Evolutionary conservation across 805 yeast genomes (phyloP), one percentile per base, ranked within the genome.

Genomic region (Wickerhamiella kazuoi): DNA sequence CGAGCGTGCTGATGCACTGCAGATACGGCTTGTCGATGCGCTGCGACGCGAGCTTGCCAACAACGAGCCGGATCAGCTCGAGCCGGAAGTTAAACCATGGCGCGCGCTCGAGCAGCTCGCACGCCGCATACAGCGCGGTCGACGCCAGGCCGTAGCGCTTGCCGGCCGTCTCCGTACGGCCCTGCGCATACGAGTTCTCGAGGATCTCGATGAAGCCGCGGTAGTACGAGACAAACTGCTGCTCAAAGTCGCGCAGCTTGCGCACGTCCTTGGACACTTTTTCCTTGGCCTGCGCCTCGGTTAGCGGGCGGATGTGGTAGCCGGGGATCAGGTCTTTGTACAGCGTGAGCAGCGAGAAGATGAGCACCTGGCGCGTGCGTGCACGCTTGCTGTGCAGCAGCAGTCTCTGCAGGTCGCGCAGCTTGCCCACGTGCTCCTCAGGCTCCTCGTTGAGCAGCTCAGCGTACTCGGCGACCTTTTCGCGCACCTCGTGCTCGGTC

Each of bases 301-400:
- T 68, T 38, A 90, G 64, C 2, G 93, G 79, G 54, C 94, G 68
- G 39, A 87, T 83, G 44, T 76, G 71, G 58, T 87, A 87, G 6
- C 90, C 77, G 2, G 98, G 98, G 1, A 90, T 75, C 35, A 90
- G 70, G 41, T 78, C 70, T 50, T 81, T 82, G 66, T 82, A 82
- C 3, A 83, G 80, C 0, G 93, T 82, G 2, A 83, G 77, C 44
- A 86, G 66, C 0, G 97, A 77, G 45, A 83, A 61, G 44, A 84
- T 61, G 0, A 94, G 70, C 39, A 84, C 64, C 56, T 79, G 50
- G 69, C 77, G 40, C 71, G 47, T 75, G 47, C 68, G 69, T 2
- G 90, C 76, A 41, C 43, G 48, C 35, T 39, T 39, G 26, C 51
- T 46, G 15, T 47, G 44, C 11, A 50, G 52, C 4, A 56, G 46